Percentiles rank a stretch among this genome's conserved stretches.
These are phyloP conservation scores for Coemansia sp. DNA, from an alignment of 192 early-diverging fungal genomes.

Conservation along the genomic window DNA sequence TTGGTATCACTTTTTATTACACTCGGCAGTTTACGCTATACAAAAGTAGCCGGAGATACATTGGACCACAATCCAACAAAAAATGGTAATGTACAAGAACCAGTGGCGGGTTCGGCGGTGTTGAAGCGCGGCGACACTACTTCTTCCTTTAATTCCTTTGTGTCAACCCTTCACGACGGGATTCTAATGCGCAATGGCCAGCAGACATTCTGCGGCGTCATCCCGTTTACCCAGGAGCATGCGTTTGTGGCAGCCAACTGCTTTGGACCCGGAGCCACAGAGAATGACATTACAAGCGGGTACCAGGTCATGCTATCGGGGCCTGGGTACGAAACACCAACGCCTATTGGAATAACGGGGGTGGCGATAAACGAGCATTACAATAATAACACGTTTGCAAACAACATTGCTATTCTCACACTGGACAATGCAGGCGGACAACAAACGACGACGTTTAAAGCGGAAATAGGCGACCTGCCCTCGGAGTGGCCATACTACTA, in stretches of 20 bases:
- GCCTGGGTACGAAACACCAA: slow-evolving; percentile 4
- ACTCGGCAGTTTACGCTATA: background rate
- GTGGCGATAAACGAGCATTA: slow-evolving; percentile 2
- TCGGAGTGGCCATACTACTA: slow-evolving; percentile 10
- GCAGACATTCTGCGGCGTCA: slow-evolving; percentile 8
- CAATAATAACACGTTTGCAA: slow-evolving; percentile 7
- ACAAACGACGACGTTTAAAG: background rate
- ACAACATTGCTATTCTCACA: slow-evolving; percentile 14
- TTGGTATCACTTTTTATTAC: background rate
- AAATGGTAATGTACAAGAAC: too few species aligned
- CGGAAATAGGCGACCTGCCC: slow-evolving; percentile 10
- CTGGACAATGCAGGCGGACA: slow-evolving; percentile 4
- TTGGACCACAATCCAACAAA: background rate
- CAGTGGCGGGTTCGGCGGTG: too few species aligned
- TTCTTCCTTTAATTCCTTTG: background rate
- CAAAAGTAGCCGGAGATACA: background rate
- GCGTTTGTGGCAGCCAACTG: slow-evolving; percentile 22
- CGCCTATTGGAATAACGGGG: background rate
- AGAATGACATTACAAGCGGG: background rate
- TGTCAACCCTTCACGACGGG: background rate
- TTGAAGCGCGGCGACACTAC: background rate
- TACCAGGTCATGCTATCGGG: slow-evolving; percentile 9
- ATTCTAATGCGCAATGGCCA: background rate
- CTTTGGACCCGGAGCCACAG: background rate
- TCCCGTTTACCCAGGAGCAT: background rate